Evolutionary conservation across 371 early-diverging fungal genomes (phyloP), one percentile per base, ranked within the genome.

Genomic region (Chytridiales sp.): DNA sequence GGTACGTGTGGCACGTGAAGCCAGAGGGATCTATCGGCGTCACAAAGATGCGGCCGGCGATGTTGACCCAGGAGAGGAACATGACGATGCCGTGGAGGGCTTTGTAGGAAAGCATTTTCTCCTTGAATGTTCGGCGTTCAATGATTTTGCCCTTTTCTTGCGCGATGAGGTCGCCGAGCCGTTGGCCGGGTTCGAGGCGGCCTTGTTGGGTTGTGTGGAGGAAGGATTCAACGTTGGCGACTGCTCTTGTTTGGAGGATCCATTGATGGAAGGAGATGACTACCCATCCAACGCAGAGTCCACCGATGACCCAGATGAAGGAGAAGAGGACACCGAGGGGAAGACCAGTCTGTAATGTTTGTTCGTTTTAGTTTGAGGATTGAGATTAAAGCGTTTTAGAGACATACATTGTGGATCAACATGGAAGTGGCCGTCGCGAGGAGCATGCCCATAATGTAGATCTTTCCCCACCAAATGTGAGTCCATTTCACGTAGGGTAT

Each of bases 331-430:
- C 62, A 19, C 67, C 67, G 17, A 49, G 36, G 24, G 67, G 67
- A 5, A 66, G 47, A n/a, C 67, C 67, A 21, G 65, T 61, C n/a
- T n/a, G n/a, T n/a, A n/a, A n/a, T n/a, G n/a, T n/a, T n/a, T n/a
- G n/a, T n/a, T n/a, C n/a, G n/a, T n/a, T n/a, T n/a, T n/a, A n/a
- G n/a, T n/a, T n/a, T n/a, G n/a, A n/a, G n/a, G n/a, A n/a, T n/a
- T n/a, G n/a, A n/a, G n/a, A n/a, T n/a, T n/a, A n/a, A n/a, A n/a
- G n/a, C n/a, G n/a, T n/a, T n/a, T n/a, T n/a, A n/a, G n/a, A n/a
- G n/a, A n/a, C n/a, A n/a, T n/a, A n/a, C n/a, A 40, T 62, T 66
- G 40, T 61, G 56, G 36, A 66, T 66, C 13, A 66, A 17, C 21
- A 66, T 17, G 15, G 57, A 51, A 4, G 61, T 27, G 8, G 50